Evolutionary conservation across 169 alveolate genomes (phyloP).

Genomic region (Plasmodium gaboni): DNA sequence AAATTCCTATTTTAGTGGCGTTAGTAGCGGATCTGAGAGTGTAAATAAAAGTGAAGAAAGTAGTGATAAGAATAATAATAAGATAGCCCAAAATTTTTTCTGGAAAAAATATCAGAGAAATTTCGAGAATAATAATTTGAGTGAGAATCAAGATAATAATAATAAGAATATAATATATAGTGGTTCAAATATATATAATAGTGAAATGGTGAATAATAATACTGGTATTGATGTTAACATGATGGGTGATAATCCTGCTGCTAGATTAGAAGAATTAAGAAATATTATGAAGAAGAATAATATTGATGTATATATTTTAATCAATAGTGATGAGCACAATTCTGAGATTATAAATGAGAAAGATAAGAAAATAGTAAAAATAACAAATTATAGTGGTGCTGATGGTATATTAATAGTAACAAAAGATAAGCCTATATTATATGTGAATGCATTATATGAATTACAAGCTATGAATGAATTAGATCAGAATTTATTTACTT

Average conservation of each 20-base stretch:
- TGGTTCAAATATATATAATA: not conserved
- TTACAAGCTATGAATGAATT: slow-evolving; percentile 69
- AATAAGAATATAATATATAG: not conserved
- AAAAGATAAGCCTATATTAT: slow-evolving; percentile 26
- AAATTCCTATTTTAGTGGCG: no score
- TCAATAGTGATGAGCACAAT: slow-evolving; percentile 75
- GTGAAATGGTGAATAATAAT: not conserved
- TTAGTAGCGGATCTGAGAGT: not conserved
- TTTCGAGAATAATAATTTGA: not conserved
- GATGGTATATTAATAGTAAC: slow-evolving; percentile 69
- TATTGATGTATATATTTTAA: slow-evolving; percentile 65
- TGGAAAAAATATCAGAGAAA: not conserved
- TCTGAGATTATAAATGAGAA: slow-evolving; percentile 70
- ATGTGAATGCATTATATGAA: slow-evolving; percentile 66
- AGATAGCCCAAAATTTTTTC: not conserved
- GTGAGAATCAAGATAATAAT: not conserved
- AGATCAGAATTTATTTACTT: slow-evolving; percentile 27
- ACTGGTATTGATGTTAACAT: not conserved
- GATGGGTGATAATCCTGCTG: not conserved
- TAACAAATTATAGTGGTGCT: slow-evolving; percentile 60
- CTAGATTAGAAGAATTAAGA: slow-evolving; percentile 27
- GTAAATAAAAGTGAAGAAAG: not conserved
- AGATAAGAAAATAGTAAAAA: slow-evolving; percentile 55
- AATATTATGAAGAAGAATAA: slow-evolving; percentile 38
- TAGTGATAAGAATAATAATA: not conserved